Evolutionary conservation across 805 yeast species (phyloP), one percentile per base, ranked within the genome.

Genomic region (Suhomyces sp.): DNA sequence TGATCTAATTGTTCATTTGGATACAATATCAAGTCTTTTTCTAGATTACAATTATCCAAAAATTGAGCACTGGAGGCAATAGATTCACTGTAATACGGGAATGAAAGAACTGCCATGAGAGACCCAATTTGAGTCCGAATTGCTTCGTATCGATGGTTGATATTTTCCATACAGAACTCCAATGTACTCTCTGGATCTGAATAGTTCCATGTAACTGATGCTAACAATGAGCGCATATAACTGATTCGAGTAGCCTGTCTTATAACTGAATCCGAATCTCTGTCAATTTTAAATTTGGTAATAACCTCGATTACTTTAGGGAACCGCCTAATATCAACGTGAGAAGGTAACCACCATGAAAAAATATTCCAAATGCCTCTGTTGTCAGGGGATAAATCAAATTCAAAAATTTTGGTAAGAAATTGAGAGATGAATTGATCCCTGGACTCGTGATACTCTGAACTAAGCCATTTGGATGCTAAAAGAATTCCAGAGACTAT

Each of bases 311-410:
- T 57, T 3, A 83, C 54, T 9, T 70, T 68, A 10, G 81, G 79
- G 36, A 76, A 72, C 39, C 96, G 72, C 52, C 96, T 74, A 31
- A 70, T 45, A 54, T 86, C 95, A 24, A 79, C 65, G 46, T 76
- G 81, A 0, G 77, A 57, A 0, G 88, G 83, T 1, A 79, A 51
- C 84, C 88, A 83, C 82, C 87, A 81, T 3, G 82, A 67, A 32
- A 86, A 74, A 0, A 87, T 73, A 22, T 70, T 69, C 97, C 97
- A 93, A 25, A 84, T 77, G 13, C 71, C 74, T 24, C 72, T 59
- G 3, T 81, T 82, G 20, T 88, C 93, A 3, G 88, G 95, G 1
- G 86, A 75, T 36, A 91, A 57, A 29, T 81, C 86, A 21, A 70
- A 60, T 5, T 67, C 63, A 21, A 87, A 65, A 4, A 80, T 70